A percentile compares a stretch with the other conserved stretches of the same genome.
These are phyloP conservation scores for Phytophthora sojae DNA, from an alignment of 352 stramenopile species.

Conservation along the genomic window DNA sequence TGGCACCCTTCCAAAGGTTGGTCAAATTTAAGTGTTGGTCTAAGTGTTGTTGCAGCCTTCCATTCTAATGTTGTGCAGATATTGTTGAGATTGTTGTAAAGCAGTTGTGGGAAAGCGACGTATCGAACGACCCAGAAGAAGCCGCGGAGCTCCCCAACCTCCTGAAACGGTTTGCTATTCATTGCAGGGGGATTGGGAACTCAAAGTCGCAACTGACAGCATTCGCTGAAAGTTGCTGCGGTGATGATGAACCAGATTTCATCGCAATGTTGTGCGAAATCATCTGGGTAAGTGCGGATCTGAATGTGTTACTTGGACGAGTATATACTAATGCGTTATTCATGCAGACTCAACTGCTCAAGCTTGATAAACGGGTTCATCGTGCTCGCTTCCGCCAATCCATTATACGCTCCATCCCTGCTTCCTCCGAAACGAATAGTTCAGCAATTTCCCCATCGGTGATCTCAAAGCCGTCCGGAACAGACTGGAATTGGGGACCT, in stretches of 20 bases:
- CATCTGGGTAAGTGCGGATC: conserved; percentile 44
- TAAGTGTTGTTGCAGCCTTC: background rate
- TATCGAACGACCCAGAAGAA: conserved; percentile 10
- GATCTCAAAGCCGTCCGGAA: conserved; percentile 4
- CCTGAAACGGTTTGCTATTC: conserved; percentile 34
- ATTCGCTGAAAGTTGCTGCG: conserved; percentile 26
- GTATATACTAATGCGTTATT: too few relatives aligned
- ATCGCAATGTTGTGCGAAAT: conserved; percentile 53
- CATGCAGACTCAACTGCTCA: conserved; percentile 47
- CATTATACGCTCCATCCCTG: conserved; percentile 34
- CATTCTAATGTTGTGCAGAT: conserved; percentile 25
- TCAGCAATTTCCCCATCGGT: background rate
- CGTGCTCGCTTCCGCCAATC: conserved; percentile 51
- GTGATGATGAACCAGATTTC: conserved; percentile 25
- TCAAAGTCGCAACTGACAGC: conserved; percentile 25
- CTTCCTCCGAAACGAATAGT: background rate
- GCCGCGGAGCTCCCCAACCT: conserved; percentile 47
- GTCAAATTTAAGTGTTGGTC: background rate
- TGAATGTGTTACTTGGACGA: background rate
- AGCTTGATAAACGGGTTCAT: conserved; percentile 69
- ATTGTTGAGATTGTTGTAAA: conserved; percentile 45
- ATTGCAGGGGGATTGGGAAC: conserved; percentile 28
- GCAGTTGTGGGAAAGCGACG: conserved; percentile 38
- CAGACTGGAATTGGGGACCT: conserved; percentile 35
- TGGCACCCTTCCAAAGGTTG: conserved; percentile 44